Percentiles rank a stretch among this genome's conserved stretches.
Conservation (phyloP, 108 stramenopile genomes). For the Cyclostephanos tholiformis region DNA sequence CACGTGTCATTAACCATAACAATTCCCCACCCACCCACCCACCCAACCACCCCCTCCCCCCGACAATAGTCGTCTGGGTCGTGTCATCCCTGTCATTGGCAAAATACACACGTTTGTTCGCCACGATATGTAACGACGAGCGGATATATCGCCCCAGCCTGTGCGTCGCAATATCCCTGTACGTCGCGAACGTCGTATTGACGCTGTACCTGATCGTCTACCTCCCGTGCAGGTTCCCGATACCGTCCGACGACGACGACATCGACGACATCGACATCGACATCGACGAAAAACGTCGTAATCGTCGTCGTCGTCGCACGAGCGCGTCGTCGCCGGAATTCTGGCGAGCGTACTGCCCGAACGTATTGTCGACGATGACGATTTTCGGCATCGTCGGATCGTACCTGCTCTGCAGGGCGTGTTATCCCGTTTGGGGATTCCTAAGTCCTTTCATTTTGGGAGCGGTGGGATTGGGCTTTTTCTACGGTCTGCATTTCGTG, state of each 20-base stretch:
- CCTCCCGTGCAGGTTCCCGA: slow-evolving; percentile 52
- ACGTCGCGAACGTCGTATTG: slow-evolving; percentile 47
- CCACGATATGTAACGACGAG: slow-evolving; percentile 47
- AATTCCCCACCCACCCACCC: too few relatives aligned
- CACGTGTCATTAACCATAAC: too few relatives aligned
- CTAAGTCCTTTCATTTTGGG: slow-evolving; percentile 82
- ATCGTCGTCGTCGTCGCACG: too few relatives aligned
- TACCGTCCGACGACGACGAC: slow-evolving; percentile 23
- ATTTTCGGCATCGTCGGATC: slow-evolving; percentile 59
- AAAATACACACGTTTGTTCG: slow-evolving; percentile 53
- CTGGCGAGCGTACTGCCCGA: slow-evolving; percentile 91
- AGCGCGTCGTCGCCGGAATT: slow-evolving; percentile 57
- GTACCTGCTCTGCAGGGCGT: slow-evolving; percentile 70
- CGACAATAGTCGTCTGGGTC: slow-evolving; percentile 67
- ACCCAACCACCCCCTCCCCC: not conserved
- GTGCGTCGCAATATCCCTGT: slow-evolving; percentile 36
- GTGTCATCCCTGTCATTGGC: slow-evolving; percentile 59
- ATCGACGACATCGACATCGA: too few relatives aligned
- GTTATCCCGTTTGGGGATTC: slow-evolving; percentile 91
- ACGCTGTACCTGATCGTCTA: slow-evolving; percentile 66
- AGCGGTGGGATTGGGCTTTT: slow-evolving; percentile 69
- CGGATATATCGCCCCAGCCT: slow-evolving; percentile 57
- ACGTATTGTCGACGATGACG: slow-evolving; percentile 84
- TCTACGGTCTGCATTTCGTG: slow-evolving; percentile 87
- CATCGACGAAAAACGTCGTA: too few relatives aligned